Evolutionary conservation across 495 filamentous ascomycete species (phyloP).

Genomic region (Aspergillus biplanus): DNA sequence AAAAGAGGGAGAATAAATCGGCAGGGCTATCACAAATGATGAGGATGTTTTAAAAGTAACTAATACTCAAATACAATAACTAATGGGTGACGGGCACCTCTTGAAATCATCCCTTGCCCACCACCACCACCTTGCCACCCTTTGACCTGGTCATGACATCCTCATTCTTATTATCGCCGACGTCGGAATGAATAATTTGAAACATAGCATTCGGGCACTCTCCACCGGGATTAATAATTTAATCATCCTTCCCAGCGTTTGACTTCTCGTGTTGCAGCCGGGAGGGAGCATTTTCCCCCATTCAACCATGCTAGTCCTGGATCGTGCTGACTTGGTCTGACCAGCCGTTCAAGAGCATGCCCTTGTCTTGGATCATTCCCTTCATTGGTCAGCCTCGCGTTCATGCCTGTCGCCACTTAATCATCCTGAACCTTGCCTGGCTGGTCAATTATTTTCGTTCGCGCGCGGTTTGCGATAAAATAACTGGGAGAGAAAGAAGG

Average conservation of each 20-base stretch:
- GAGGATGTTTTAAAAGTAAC: too few species aligned
- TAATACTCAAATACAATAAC: too few species aligned
- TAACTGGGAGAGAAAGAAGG: not conserved
- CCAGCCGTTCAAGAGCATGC: too few species aligned
- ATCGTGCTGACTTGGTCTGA: too few species aligned
- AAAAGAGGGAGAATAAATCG: not conserved
- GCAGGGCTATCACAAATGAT: too few species aligned
- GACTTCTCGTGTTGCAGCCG: not conserved
- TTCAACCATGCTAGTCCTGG: too few species aligned
- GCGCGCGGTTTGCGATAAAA: constrained; percentile 22
- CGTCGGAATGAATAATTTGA: not conserved
- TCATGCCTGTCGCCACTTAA: constrained; percentile 3
- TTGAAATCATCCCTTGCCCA: not conserved
- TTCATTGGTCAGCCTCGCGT: constrained; percentile 14
- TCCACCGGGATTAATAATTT: not conserved
- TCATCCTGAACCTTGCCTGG: constrained; percentile 4
- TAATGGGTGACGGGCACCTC: not conserved
- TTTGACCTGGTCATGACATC: not conserved
- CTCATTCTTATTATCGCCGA: not conserved
- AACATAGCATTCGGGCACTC: not conserved
- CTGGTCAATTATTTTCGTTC: constrained; percentile 2
- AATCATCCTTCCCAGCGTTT: not conserved
- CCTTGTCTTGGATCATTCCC: not conserved
- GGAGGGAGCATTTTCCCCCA: not conserved
- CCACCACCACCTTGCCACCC: not conserved